These are phyloP conservation scores for Boletellus emodensis DNA, from an alignment of 768 basidiomycete genomes.

Conservation along the genomic window DNA sequence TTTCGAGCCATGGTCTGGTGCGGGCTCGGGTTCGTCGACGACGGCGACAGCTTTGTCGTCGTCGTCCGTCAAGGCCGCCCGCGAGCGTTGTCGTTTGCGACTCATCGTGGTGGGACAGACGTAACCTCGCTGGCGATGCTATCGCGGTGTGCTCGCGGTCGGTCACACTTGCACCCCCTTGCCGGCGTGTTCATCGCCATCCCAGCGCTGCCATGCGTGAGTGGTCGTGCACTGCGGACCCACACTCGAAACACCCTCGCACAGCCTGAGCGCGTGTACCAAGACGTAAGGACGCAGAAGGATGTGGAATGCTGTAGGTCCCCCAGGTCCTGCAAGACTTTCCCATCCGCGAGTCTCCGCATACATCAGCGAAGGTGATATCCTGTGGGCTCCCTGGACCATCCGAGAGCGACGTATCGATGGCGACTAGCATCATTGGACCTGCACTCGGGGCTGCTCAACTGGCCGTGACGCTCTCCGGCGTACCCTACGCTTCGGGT, in stretches of 20 bases:
- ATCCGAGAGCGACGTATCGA: background rate
- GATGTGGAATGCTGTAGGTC: slow-evolving; percentile 9
- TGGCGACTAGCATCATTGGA: slow-evolving; percentile 17
- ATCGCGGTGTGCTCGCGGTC: too few relatives aligned
- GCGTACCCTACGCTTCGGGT: slow-evolving; percentile 44
- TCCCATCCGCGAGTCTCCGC: background rate
- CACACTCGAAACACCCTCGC: background rate
- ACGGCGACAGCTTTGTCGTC: slow-evolving; percentile 22
- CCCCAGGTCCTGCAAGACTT: background rate
- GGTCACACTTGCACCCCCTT: too few relatives aligned
- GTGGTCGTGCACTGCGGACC: too few relatives aligned
- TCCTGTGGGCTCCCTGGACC: background rate
- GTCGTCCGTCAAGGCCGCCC: slow-evolving; percentile 28
- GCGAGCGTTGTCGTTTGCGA: slow-evolving; percentile 49
- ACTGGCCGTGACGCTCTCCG: slow-evolving; percentile 41
- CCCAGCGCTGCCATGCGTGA: too few relatives aligned
- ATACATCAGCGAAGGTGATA: slow-evolving; percentile 5
- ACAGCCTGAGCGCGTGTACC: background rate
- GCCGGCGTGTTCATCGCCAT: too few relatives aligned
- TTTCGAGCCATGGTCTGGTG: slow-evolving; percentile 1
- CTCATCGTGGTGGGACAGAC: slow-evolving; percentile 19
- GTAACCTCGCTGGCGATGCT: too few relatives aligned
- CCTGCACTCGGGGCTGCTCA: slow-evolving; percentile 33
- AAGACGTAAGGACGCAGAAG: background rate
- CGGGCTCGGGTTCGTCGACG: slow-evolving; percentile 12